Percentiles rank a stretch among this genome's conserved stretches.
Evolutionary conservation across 345 rosid species (phyloP).

Genomic region (Sonneratia caseolaris): DNA sequence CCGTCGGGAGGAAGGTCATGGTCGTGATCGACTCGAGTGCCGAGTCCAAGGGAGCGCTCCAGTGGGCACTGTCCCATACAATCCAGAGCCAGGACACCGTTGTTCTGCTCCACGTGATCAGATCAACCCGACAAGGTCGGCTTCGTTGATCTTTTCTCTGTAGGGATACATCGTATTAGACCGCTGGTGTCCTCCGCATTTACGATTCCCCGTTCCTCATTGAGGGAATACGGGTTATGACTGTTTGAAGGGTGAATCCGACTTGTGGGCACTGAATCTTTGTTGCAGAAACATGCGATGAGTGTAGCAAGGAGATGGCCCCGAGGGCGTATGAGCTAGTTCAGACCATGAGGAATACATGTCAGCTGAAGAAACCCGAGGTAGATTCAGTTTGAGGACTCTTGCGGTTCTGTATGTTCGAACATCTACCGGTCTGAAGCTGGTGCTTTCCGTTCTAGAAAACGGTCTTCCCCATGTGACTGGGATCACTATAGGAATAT

Average conservation of each 20-base stretch:
- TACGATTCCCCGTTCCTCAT: not conserved
- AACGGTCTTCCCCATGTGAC: not conserved
- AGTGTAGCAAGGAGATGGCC: constrained; percentile 28
- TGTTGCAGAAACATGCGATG: constrained; percentile 24
- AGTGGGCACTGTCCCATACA: constrained; percentile 86
- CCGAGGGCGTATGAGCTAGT: constrained; percentile 43
- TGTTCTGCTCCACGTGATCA: constrained; percentile 56
- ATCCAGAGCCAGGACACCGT: constrained; percentile 64
- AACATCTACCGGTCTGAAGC: not conserved
- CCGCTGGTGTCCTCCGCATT: not conserved
- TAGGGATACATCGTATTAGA: too few species aligned
- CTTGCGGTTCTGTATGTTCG: not conserved
- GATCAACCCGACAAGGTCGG: constrained; percentile 44
- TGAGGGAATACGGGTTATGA: not conserved
- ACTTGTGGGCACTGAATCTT: not conserved
- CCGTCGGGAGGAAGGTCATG: constrained; percentile 58
- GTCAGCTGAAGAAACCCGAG: constrained; percentile 75
- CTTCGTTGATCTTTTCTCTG: not conserved
- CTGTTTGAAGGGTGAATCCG: not conserved
- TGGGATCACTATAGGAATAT: too few species aligned
- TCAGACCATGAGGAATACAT: constrained; percentile 46
- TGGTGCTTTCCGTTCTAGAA: not conserved
- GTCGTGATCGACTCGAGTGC: constrained; percentile 71
- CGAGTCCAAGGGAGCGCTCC: constrained; percentile 74
- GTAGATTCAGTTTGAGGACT: constrained; percentile 16